Percentiles rank a stretch among this genome's conserved stretches.
These are phyloP conservation scores for Populus hybrid DNA, from an alignment of 441 rosid genomes.

Conservation along the genomic window DNA sequence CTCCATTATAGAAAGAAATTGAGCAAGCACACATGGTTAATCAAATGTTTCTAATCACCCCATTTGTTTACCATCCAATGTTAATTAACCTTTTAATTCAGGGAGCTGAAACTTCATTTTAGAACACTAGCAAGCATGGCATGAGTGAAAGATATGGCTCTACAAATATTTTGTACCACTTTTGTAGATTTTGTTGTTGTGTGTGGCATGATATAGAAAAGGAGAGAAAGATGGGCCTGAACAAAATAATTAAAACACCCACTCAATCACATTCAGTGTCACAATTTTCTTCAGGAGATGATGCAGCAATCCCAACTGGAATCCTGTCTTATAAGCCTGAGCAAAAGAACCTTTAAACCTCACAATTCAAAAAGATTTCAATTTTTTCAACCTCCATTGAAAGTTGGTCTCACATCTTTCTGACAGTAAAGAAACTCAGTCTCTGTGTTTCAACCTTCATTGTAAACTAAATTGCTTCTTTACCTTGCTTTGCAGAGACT, in stretches of 20 bases:
- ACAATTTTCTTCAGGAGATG: conserved; percentile 16
- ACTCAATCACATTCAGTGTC: conserved; percentile 14
- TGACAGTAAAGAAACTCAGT: conserved; percentile 17
- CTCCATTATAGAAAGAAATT: not conserved
- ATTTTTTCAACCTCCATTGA: conserved; percentile 26
- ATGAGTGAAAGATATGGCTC: not conserved
- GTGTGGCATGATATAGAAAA: not conserved
- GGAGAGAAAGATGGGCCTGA: conserved; percentile 13
- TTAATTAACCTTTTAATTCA: not conserved
- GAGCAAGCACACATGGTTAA: not conserved
- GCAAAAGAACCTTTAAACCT: conserved; percentile 21
- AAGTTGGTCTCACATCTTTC: conserved; percentile 16
- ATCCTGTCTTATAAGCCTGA: conserved; percentile 12
- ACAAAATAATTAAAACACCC: not conserved
- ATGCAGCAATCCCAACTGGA: conserved; percentile 26
- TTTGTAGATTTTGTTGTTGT: not conserved
- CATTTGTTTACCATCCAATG: not conserved
- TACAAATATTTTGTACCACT: not conserved
- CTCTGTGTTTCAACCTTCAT: not conserved
- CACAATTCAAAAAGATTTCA: conserved; percentile 6
- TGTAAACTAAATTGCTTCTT: not conserved
- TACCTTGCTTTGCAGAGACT: not conserved
- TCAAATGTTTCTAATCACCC: not conserved
- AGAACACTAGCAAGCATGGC: not conserved
- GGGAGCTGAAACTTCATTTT: not conserved